Evolutionary conservation across 257 asterid genomes (phyloP), one percentile per base, ranked within the genome.

Genomic region (Gentiana straminea): DNA sequence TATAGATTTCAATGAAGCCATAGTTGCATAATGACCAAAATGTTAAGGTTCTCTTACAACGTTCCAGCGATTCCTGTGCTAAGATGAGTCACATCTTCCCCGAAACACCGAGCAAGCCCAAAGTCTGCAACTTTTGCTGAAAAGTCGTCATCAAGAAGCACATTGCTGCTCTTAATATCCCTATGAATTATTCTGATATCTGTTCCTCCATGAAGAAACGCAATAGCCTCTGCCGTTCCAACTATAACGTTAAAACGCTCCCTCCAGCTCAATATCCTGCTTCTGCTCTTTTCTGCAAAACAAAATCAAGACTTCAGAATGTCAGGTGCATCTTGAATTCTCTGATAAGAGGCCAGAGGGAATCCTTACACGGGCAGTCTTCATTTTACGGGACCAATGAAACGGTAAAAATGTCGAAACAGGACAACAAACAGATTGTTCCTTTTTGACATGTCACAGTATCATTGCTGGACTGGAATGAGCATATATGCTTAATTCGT

Each of bases 11-110:
- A 39, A 24, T 24, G 24, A 24, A 24, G 24, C 24, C 24, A 24
- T 24, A 24, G 24, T 24, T 24, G 24, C 24, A 24, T 24, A 24
- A 24, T 24, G 24, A 24, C 24, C 24, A 37, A 8, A 36, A 7
- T 1, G 12, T 0, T 34, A 1, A 24, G 50, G 9, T 12, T 56
- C 13, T 5, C 96, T 81, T 74, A 87, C 96, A 87, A 67, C 75
- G 98, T 91, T 64, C 96, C 96, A 2, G 96, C 98, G 48, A 87
- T 83, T 65, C 96, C 96, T 0, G 96, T 87, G 78, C 95, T 83
- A 41, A 84, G 92, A 80, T 91, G 98, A 52, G 79, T 73, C 62
- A 85, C 75, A 68, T 91, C 98, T 8, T 83, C 73, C 15, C 86
- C 94, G 59, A 87, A 82, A 61, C 70, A 65, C 41, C 98, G 68